Conservation (phyloP, 805 yeast genomes). For the Kazachstania africana region DNA sequence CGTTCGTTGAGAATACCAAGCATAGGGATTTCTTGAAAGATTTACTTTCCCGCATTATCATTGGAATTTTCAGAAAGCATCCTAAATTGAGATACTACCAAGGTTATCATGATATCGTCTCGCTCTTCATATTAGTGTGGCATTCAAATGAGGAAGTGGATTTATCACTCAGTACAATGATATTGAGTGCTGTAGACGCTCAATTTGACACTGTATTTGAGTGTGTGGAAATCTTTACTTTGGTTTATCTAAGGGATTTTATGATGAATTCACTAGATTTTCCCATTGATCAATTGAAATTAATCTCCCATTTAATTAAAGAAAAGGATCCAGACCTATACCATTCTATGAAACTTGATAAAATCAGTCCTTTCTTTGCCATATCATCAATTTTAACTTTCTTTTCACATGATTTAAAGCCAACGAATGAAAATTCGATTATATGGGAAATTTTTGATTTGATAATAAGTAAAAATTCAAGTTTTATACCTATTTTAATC, state of each 20-base stretch:
- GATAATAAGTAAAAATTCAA: slow-evolving; percentile 44
- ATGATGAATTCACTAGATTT: slow-evolving; percentile 63
- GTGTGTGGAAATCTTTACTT: slow-evolving; percentile 44
- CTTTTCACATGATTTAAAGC: slow-evolving; percentile 59
- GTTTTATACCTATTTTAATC: slow-evolving; percentile 43
- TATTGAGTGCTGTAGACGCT: too few species aligned
- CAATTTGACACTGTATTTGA: too few species aligned
- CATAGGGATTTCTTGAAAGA: slow-evolving; percentile 13
- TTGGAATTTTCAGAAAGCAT: slow-evolving; percentile 44
- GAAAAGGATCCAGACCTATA: slow-evolving; percentile 36
- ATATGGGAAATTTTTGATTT: slow-evolving; percentile 59
- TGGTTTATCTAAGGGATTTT: slow-evolving; percentile 66
- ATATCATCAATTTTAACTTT: slow-evolving; percentile 69
- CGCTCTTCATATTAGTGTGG: slow-evolving; percentile 49
- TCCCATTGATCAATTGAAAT: slow-evolving; percentile 49
- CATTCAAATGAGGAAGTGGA: slow-evolving; percentile 1
- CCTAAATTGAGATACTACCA: slow-evolving; percentile 72
- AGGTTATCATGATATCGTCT: slow-evolving; percentile 83
- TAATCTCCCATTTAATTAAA: slow-evolving; percentile 54
- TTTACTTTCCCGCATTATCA: slow-evolving; percentile 30
- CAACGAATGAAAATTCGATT: slow-evolving; percentile 13
- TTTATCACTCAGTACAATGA: too few species aligned
- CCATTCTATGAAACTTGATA: slow-evolving; percentile 22
- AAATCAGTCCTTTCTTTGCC: slow-evolving; percentile 53
- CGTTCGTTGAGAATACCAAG: slow-evolving; percentile 15